Conservation (phyloP, 495 filamentous ascomycete genomes). For the Aspergillus haitiensis region DNA sequence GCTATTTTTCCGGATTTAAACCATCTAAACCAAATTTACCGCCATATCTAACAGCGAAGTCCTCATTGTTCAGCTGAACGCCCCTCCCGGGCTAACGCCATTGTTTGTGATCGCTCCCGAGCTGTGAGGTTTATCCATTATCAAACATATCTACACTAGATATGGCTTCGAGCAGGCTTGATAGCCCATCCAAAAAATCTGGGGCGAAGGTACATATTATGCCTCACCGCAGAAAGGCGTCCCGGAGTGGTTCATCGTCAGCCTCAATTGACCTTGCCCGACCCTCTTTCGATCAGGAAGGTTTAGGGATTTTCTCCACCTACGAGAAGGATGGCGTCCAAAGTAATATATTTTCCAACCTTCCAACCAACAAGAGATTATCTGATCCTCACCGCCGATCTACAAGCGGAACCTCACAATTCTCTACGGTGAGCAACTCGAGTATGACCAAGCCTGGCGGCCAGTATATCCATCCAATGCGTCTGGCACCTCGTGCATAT, state of each 20-base stretch:
- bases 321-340: conserved; percentile 40
- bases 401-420: conserved; percentile 57
- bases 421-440: conserved; percentile 48
- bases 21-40: too few relatives aligned
- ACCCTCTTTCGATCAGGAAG: conserved; percentile 56
- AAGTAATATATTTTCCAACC: conserved; percentile 32
- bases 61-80: background rate
- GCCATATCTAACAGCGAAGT: background rate
- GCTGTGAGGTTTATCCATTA: conserved; percentile 7
- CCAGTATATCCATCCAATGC: conserved; percentile 61
- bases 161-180: conserved; percentile 6
- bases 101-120: background rate
- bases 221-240: conserved; percentile 57
- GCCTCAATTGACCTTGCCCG: conserved; percentile 55
- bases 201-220: conserved; percentile 53
- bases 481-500: conserved; percentile 57
- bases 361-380: conserved; percentile 34
- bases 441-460: conserved; percentile 51
- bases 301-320: conserved; percentile 55
- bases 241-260: conserved; percentile 46
- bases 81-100: background rate
- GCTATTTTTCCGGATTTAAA: background rate
- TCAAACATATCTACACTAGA: conserved; percentile 22
- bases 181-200: conserved; percentile 28
- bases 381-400: conserved; percentile 52